Conservation (phyloP, 2,329 filamentous ascomycete genomes). For the Paecilomyces fulvus region DNA sequence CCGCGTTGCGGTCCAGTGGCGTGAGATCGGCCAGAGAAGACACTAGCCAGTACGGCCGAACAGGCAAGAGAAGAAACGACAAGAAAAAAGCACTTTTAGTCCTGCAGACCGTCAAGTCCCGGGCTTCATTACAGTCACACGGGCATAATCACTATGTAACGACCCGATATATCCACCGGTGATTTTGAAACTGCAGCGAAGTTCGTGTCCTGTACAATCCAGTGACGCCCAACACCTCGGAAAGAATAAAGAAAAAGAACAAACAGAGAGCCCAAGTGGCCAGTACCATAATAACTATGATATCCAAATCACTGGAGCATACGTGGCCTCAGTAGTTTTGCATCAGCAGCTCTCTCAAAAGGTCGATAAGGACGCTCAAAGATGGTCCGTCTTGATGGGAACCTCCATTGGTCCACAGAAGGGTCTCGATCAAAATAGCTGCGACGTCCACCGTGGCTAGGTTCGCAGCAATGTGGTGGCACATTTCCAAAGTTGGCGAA, state of each 20-base stretch:
- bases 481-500: slow-evolving; percentile 12
- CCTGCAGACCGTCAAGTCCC: background rate
- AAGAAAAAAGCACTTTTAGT: background rate
- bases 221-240: background rate
- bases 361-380: background rate
- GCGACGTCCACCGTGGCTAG: slow-evolving; percentile 6
- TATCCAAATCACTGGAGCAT: background rate
- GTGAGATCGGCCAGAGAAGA: background rate
- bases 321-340: background rate
- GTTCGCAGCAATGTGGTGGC: slow-evolving; percentile 8
- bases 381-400: slow-evolving; percentile 1
- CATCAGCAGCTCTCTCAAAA: background rate
- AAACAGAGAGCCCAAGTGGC: background rate
- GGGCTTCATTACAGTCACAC: background rate
- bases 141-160: background rate
- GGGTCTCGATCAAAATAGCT: slow-evolving; percentile 17
- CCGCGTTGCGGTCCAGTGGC: background rate
- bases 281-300: background rate
- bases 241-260: background rate
- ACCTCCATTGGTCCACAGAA: slow-evolving; percentile 4
- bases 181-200: background rate
- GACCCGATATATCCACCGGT: background rate
- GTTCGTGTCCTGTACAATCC: background rate
- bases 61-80: background rate
- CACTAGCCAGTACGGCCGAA: background rate